phyloP scores from a whole-genome alignment of 495 filamentous ascomycete genomes.

The Parachaetomium inaequale region DNA sequence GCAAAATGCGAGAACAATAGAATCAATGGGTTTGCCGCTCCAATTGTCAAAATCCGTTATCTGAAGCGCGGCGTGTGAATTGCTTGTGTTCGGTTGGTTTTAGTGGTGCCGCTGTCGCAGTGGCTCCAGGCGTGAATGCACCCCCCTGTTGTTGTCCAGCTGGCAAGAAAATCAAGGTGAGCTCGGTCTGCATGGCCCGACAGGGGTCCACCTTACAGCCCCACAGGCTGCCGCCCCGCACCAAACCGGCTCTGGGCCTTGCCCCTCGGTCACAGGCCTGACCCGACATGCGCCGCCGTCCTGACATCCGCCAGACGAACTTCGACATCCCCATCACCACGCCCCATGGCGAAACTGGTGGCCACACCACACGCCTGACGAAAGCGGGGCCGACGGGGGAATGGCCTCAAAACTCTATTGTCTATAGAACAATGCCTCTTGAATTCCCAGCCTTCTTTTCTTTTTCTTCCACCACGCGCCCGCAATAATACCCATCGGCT shows the following conservation, averaged over 20 bases:
- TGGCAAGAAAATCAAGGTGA: conserved; percentile 34
- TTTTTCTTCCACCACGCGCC: conserved; percentile 8
- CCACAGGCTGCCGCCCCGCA: conserved; percentile 3
- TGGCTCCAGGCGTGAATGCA: conserved; percentile 1
- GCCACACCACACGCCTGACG: not conserved
- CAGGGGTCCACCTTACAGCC: not conserved
- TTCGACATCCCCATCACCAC: conserved; percentile 9
- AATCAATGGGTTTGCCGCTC: not conserved
- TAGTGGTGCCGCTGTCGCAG: not conserved
- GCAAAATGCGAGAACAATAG: not conserved
- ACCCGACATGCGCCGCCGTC: not conserved
- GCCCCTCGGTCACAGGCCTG: conserved; percentile 17
- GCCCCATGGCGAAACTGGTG: conserved; percentile 8
- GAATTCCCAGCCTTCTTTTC: not conserved
- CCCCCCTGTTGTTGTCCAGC: conserved; percentile 32
- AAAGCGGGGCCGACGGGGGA: conserved; percentile 3
- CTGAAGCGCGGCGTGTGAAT: not conserved
- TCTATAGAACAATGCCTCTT: conserved; percentile 13
- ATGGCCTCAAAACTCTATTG: conserved; percentile 8
- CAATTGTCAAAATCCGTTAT: not conserved
- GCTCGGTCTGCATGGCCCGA: not conserved
- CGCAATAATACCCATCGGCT: not conserved
- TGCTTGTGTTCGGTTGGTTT: not conserved
- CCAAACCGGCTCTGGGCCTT: not conserved
- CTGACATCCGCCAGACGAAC: not conserved